Evolutionary conservation across 345 rosid genomes (phyloP).

Genomic region (Citrus hindsii): DNA sequence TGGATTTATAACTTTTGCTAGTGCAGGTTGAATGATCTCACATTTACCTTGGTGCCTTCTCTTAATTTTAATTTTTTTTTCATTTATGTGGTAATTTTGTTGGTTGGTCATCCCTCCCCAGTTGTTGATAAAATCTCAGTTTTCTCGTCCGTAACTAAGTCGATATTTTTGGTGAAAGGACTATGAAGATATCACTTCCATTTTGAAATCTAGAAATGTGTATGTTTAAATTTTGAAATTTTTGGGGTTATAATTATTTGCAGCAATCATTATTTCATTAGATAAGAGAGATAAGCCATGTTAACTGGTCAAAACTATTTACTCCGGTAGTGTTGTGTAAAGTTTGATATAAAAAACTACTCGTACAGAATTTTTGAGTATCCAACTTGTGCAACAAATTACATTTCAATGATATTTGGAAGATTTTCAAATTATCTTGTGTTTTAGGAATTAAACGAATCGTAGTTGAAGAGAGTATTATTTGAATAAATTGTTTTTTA

Average conservation of each 20-base stretch:
- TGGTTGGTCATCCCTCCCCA: neutral
- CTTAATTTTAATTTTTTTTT: neutral
- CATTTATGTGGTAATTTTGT: neutral
- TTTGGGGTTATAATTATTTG: neutral
- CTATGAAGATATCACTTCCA: neutral
- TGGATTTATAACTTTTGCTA: slow-evolving; percentile 87
- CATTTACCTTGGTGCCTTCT: neutral
- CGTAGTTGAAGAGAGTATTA: neutral
- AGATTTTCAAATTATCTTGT: neutral
- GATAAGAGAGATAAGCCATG: neutral
- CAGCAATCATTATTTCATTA: neutral
- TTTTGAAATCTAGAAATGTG: neutral
- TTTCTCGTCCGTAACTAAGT: neutral
- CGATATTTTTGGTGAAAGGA: neutral
- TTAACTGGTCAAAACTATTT: neutral
- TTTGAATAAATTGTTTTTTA: neutral
- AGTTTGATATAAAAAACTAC: neutral
- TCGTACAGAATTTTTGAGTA: neutral
- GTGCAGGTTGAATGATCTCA: slow-evolving; percentile 54
- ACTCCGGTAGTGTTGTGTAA: neutral
- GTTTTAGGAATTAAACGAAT: neutral
- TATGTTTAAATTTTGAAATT: neutral
- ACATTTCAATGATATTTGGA: neutral
- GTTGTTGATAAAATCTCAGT: neutral
- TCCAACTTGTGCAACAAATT: neutral